These are phyloP conservation scores for Trametes versicolor DNA, from an alignment of 1,284 basidiomycete species.

Conservation along the genomic window DNA sequence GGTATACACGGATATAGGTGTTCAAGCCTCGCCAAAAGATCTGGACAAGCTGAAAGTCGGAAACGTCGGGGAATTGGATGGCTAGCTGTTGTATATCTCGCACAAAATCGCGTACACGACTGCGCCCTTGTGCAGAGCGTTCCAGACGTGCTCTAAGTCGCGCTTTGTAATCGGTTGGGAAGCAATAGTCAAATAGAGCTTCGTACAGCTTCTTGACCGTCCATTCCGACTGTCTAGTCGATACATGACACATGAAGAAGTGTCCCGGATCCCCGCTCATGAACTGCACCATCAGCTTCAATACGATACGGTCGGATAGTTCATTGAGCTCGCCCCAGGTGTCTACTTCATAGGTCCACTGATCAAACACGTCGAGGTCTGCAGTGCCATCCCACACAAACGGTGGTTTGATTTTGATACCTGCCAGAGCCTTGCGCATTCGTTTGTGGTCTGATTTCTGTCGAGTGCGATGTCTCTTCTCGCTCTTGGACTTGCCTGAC, in stretches of 20 bases:
- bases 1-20: constrained; percentile 19
- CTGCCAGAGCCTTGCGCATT: constrained; percentile 3
- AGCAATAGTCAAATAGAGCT: constrained; percentile 37
- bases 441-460: constrained; percentile 4
- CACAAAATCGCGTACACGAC: constrained; percentile 27
- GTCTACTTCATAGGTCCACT: constrained; percentile 33
- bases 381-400: constrained; percentile 27
- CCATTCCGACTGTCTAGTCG: constrained; percentile 20
- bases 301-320: neutral
- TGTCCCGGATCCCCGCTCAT: constrained; percentile 24
- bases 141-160: constrained; percentile 24
- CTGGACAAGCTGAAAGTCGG: constrained; percentile 27
- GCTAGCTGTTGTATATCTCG: constrained; percentile 22
- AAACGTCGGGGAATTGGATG: constrained; percentile 31
- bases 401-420: constrained; percentile 14
- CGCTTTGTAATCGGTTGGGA: constrained; percentile 34
- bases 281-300: constrained; percentile 10
- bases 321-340: constrained; percentile 25
- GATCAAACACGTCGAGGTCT: constrained; percentile 30
- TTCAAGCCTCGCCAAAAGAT: constrained; percentile 35
- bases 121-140: constrained; percentile 24
- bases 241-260: constrained; percentile 36
- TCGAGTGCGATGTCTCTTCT: neutral
- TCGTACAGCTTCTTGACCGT: constrained; percentile 29
- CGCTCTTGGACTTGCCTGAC: neutral